Percentiles rank a stretch among this genome's conserved stretches.
phyloP scores from a whole-genome alignment of 768 basidiomycete genomes.

The Tylopilus plumbeoviolaceoides region DNA sequence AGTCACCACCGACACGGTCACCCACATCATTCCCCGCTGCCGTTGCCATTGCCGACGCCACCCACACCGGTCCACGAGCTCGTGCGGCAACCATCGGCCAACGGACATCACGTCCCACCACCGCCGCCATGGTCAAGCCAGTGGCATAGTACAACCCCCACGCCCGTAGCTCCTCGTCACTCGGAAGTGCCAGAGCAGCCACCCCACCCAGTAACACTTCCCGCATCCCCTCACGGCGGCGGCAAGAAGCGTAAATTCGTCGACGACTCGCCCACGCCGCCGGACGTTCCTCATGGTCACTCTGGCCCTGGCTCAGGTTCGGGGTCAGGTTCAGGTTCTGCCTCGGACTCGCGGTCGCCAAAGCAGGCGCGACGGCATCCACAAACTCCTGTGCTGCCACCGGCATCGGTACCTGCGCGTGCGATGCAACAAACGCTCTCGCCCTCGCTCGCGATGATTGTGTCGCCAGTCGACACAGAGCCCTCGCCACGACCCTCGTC shows the following conservation, averaged over 20 bases:
- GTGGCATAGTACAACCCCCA: conserved; percentile 23
- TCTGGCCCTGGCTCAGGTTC: conserved; percentile 14
- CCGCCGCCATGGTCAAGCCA: conserved; percentile 34
- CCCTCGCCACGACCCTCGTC: conserved; percentile 31
- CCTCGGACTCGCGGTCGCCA: conserved; percentile 27
- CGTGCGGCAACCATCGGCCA: conserved; percentile 26
- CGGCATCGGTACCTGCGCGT: conserved; percentile 23
- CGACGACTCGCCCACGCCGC: conserved; percentile 31
- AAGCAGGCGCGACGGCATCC: conserved; percentile 33
- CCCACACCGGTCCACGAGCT: conserved; percentile 35
- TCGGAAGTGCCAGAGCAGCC: conserved; percentile 26
- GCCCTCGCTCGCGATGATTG: conserved; percentile 34
- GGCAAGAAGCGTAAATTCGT: conserved; percentile 35
- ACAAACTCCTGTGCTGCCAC: conserved; percentile 30
- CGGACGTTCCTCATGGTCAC: conserved; percentile 9
- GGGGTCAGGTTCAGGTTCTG: conserved; percentile 2
- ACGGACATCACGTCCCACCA: conserved; percentile 33
- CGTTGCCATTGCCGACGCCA: conserved; percentile 30
- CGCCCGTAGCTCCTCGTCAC: conserved; percentile 12
- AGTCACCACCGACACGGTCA: conserved; percentile 29
- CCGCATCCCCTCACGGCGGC: conserved; percentile 28
- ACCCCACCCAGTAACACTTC: conserved; percentile 7
- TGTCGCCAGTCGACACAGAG: conserved; percentile 31
- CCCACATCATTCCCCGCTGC: conserved; percentile 28
- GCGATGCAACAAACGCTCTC: conserved; percentile 34